Evolutionary conservation across 306 rosid species (phyloP).

Genomic region (Betula pendula): DNA sequence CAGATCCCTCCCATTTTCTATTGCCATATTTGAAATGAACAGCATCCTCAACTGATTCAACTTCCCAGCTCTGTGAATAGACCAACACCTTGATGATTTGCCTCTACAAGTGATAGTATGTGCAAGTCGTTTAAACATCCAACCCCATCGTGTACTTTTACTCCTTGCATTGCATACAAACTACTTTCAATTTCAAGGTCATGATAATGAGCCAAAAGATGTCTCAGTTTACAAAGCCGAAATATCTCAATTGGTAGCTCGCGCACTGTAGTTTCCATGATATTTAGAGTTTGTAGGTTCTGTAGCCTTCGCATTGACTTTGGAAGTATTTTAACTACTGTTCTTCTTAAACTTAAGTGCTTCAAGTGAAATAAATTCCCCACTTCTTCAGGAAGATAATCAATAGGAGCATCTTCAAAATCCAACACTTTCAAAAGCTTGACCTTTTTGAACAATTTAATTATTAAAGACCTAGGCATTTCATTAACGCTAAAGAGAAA

Average conservation of each 20-base stretch:
- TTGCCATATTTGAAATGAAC: neutral
- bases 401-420: conserved; percentile 6
- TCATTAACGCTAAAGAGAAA: neutral
- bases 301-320: conserved; percentile 1
- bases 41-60: neutral
- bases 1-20: neutral
- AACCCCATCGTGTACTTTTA: conserved; percentile 1
- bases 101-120: neutral
- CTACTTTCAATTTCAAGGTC: neutral
- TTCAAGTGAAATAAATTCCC: neutral
- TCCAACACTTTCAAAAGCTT: conserved; percentile 7
- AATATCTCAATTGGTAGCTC: neutral
- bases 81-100: neutral
- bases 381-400: neutral
- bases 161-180: neutral
- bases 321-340: neutral
- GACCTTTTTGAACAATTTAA: neutral
- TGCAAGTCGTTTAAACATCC: conserved; percentile 11
- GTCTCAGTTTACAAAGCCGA: neutral
- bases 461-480: neutral
- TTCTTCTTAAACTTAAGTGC: conserved; percentile 1
- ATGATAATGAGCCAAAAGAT: conserved; percentile 3
- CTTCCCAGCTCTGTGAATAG: neutral
- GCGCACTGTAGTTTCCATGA: neutral
- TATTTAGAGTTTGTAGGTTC: neutral